A percentile compares a stretch with the other conserved stretches of the same genome.
These are phyloP conservation scores for Kluyveromyces lactis DNA, from an alignment of 805 yeast species.

Conservation along the genomic window DNA sequence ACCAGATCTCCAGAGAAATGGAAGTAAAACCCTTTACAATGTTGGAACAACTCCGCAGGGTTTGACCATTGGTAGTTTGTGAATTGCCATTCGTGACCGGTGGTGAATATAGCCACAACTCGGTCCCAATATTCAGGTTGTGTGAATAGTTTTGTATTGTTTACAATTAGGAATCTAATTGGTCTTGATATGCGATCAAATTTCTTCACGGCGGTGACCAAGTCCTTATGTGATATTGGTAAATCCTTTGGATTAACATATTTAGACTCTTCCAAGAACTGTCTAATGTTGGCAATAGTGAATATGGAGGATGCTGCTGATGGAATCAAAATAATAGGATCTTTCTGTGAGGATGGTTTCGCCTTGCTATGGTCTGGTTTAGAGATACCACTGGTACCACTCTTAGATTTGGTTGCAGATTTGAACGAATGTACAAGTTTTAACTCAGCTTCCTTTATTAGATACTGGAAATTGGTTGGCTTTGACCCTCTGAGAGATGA, in stretches of 20 bases:
- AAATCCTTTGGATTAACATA: conserved; percentile 45
- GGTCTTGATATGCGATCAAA: conserved; percentile 26
- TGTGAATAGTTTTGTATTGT: conserved; percentile 75
- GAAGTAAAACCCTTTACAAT: conserved; percentile 74
- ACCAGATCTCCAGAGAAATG: conserved; percentile 70
- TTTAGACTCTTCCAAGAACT: conserved; percentile 64
- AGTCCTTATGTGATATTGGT: conserved; percentile 24
- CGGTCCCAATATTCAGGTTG: conserved; percentile 98
- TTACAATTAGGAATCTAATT: conserved; percentile 54
- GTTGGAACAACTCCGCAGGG: conserved; percentile 75
- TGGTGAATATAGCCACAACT: conserved; percentile 89
- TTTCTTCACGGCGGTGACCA: conserved; percentile 26
- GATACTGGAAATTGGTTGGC: conserved; percentile 56
- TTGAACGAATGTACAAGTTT: conserved; percentile 47
- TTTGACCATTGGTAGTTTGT: conserved; percentile 74
- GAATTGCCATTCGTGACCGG: conserved; percentile 98
- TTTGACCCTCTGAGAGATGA: conserved; percentile 59
- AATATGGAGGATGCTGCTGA: conserved; percentile 72
- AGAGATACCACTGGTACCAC: conserved; percentile 15
- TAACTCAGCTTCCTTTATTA: conserved; percentile 57
- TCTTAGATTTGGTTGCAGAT: conserved; percentile 23
- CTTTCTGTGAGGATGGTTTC: conserved; percentile 28
- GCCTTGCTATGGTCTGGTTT: conserved; percentile 16
- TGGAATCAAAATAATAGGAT: conserved; percentile 68
- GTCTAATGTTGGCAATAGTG: conserved; percentile 55